Conservation (phyloP, 345 rosid species). For the Physaria fendleri region DNA sequence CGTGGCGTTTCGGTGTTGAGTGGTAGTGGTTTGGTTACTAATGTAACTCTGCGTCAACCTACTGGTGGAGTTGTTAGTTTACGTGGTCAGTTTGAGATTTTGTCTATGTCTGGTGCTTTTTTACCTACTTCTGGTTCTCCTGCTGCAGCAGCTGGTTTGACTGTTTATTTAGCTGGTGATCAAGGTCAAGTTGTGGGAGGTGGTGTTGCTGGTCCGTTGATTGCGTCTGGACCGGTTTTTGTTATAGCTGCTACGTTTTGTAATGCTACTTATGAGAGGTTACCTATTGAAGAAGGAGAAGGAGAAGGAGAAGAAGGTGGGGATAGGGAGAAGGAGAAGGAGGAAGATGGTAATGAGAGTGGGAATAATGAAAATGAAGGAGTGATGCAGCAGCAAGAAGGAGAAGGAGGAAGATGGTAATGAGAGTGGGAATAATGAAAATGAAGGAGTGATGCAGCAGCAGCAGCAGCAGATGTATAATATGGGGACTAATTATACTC, state of each 20-base stretch:
- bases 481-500: conserved; percentile 58
- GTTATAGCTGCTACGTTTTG: conserved; percentile 78
- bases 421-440: conserved; percentile 9
- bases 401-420: conserved; percentile 33
- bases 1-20: conserved; percentile 75
- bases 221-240: conserved; percentile 82
- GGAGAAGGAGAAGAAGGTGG: too few relatives aligned
- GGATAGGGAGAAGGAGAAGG: conserved; percentile 39
- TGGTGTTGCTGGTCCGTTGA: conserved; percentile 51
- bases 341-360: conserved; percentile 24
- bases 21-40: conserved; percentile 71
- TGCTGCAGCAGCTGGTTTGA: conserved; percentile 62
- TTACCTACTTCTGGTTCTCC: conserved; percentile 66
- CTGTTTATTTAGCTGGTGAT: conserved; percentile 77
- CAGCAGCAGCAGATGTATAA: conserved; percentile 46
- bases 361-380: conserved; percentile 26
- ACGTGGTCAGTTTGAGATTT: conserved; percentile 84
- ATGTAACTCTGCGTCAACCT: conserved; percentile 77
- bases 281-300: conserved; percentile 49
- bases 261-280: conserved; percentile 73
- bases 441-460: conserved; percentile 40
- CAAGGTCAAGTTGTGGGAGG: conserved; percentile 96
- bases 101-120: conserved; percentile 72
- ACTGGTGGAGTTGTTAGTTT: conserved; percentile 58
- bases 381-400: conserved; percentile 42